These are phyloP conservation scores for Tolypocladium guangdongense DNA, from an alignment of 2,329 filamentous ascomycete species.

Conservation along the genomic window DNA sequence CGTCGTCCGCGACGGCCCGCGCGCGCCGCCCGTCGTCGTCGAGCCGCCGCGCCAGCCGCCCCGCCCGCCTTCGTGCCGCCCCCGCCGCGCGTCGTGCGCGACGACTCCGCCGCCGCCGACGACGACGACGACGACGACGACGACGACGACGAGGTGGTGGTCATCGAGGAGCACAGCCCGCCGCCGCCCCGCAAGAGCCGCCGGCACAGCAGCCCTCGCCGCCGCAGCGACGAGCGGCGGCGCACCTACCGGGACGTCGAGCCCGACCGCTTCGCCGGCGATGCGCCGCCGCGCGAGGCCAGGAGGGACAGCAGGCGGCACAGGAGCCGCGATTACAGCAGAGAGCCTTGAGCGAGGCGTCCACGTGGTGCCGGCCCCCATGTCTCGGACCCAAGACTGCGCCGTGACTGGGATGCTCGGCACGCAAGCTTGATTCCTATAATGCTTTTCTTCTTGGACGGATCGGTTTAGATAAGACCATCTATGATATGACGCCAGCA, in stretches of 20 bases:
- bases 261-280: neutral
- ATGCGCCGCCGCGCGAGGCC: neutral
- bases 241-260: neutral
- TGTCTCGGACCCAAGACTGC: neutral
- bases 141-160: slow-evolving; percentile 26
- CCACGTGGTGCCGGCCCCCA: neutral
- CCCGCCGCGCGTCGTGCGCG: slow-evolving; percentile 16
- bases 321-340: slow-evolving; percentile 4
- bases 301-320: slow-evolving; percentile 8
- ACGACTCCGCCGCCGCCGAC: no score
- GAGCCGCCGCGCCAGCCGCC: slow-evolving; percentile 17
- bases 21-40: slow-evolving; percentile 12
- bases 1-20: slow-evolving; percentile 1
- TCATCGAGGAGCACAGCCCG: slow-evolving; percentile 20
- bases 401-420: neutral
- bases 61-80: slow-evolving; percentile 11
- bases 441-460: neutral
- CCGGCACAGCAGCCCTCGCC: slow-evolving; percentile 7
- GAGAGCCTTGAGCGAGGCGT: neutral
- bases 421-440: neutral
- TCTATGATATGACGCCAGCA: neutral
- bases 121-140: slow-evolving; percentile 24
- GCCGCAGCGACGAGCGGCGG: neutral
- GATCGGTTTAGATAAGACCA: neutral
- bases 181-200: slow-evolving; percentile 11